A percentile compares a stretch with the other conserved stretches of the same genome.
These are phyloP conservation scores for Botryobasidium botryosum DNA, from an alignment of 768 basidiomycete species.

Conservation along the genomic window DNA sequence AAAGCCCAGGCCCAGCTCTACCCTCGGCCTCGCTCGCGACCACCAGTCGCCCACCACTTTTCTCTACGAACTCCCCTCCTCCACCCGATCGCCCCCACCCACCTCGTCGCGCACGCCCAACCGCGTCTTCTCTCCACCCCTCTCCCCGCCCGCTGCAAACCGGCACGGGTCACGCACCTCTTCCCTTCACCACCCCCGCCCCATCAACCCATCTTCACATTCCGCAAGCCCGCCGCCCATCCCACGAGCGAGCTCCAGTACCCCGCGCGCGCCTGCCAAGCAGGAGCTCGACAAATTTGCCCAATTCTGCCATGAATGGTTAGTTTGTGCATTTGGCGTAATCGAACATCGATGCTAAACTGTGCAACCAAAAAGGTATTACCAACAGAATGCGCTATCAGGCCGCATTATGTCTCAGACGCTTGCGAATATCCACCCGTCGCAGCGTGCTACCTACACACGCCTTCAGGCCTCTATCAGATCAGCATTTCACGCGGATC, in stretches of 20 bases:
- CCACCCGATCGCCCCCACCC: constrained; percentile 37
- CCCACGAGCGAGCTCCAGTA: too few relatives aligned
- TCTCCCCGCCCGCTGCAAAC: too few relatives aligned
- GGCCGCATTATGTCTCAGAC: constrained; percentile 71
- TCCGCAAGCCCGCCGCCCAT: too few relatives aligned
- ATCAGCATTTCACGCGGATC: constrained; percentile 66
- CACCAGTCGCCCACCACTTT: constrained; percentile 34
- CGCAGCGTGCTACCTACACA: constrained; percentile 75
- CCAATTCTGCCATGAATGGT: constrained; percentile 66
- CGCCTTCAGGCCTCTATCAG: constrained; percentile 76
- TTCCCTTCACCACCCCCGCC: constrained; percentile 30
- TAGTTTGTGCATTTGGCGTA: constrained; percentile 14
- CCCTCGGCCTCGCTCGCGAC: too few relatives aligned
- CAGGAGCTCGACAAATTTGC: constrained; percentile 56
- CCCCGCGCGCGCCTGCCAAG: not conserved
- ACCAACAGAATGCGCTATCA: constrained; percentile 60
- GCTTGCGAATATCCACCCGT: constrained; percentile 58
- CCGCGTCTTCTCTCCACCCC: constrained; percentile 23
- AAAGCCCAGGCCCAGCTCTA: too few relatives aligned
- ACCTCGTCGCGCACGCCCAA: constrained; percentile 28
- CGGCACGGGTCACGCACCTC: too few relatives aligned
- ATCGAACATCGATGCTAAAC: not conserved
- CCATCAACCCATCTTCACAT: too few relatives aligned
- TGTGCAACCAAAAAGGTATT: constrained; percentile 41
- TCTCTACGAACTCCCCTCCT: constrained; percentile 59